Evolutionary conservation across 2,329 filamentous ascomycete species (phyloP).

Genomic region (Biscogniauxia marginata): DNA sequence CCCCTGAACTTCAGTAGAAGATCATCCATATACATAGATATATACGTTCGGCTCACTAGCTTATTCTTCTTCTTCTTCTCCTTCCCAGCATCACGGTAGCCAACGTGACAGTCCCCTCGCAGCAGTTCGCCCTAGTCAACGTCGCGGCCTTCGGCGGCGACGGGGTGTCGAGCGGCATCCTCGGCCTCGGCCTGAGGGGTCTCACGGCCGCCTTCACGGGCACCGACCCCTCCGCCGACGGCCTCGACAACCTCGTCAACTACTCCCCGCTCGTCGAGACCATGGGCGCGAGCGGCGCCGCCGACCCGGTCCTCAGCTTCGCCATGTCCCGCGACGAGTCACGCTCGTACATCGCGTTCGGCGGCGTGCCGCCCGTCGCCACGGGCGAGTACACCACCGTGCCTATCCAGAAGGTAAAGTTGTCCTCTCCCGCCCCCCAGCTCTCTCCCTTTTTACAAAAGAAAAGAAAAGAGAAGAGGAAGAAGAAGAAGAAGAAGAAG

Average conservation of each 20-base stretch:
- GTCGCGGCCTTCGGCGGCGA: slow-evolving; percentile 31
- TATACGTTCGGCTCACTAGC: too few relatives aligned
- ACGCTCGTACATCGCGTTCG: slow-evolving; percentile 33
- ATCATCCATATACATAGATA: neutral
- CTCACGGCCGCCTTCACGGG: slow-evolving; percentile 30
- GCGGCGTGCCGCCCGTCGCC: slow-evolving; percentile 32
- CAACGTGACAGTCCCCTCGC: slow-evolving; percentile 28
- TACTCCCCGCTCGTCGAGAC: slow-evolving; percentile 33
- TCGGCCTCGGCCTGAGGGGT: slow-evolving; percentile 32
- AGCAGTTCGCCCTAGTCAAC: slow-evolving; percentile 33
- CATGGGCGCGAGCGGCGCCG: slow-evolving; percentile 20
- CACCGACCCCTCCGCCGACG: slow-evolving; percentile 19
- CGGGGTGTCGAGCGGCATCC: slow-evolving; percentile 32
- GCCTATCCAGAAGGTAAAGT: slow-evolving; percentile 27
- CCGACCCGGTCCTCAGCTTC: slow-evolving; percentile 30
- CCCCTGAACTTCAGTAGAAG: neutral
- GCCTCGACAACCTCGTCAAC: slow-evolving; percentile 18
- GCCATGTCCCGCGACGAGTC: slow-evolving; percentile 32
- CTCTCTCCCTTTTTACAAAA: neutral
- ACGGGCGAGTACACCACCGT: slow-evolving; percentile 27
- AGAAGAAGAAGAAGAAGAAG: too few relatives aligned
- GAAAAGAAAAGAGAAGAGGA: too few relatives aligned
- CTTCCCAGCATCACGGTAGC: slow-evolving; percentile 27
- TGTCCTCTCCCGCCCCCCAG: neutral
- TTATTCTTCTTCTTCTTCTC: neutral